Evolutionary conservation across 2,329 filamentous ascomycete genomes (phyloP), one percentile per base, ranked within the genome.

Genomic region (Fusarium xylarioides): DNA sequence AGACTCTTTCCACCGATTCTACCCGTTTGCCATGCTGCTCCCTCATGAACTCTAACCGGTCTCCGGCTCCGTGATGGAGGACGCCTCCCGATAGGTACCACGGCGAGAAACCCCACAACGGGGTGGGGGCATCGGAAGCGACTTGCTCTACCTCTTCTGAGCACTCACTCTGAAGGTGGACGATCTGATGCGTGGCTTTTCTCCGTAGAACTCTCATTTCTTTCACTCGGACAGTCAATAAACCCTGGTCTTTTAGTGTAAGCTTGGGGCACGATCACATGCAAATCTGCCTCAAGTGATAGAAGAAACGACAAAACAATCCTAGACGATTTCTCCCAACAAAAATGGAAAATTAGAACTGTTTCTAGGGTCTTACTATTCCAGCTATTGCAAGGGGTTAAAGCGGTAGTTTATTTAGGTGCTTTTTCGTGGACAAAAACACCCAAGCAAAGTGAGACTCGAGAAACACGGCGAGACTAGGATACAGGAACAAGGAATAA

Each of bases 61-160:
- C 50, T 56, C 59, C 61, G 70, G 71, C 66, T 74, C 75, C 75
- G 70, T 77, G 53, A 61, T 70, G 26, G 47, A 76, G 63, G 75
- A 70, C 75, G 63, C 57, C 67, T 73, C 76, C 75, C 75, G 75
- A 77, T 77, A 77, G 75, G 71, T 55, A 77, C 66, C 49, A 65
- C 69, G 69, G 70, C 23, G 46, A 66, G 44, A 38, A 63, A 47
- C 71, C 44, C 75, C 75, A 75, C 75, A 58, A 61, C 75, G 68
- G 67, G 42, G 75, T 74, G 75, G 75, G 69, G 69, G 50, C 71
- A n/a, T 68, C 72, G 72, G 72, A 66, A 73, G 68, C 59, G 71
- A 67, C 32, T 23, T 42, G 19, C 53, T 66, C 49, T 52, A 74
- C 57, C n/a, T 71, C 56, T 49, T 34, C 16, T 43, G 37, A 34